Percentiles rank a stretch among this genome's conserved stretches.
Conservation (phyloP, 2,329 filamentous ascomycete genomes). For the Rhexocercosporidium sp. region DNA sequence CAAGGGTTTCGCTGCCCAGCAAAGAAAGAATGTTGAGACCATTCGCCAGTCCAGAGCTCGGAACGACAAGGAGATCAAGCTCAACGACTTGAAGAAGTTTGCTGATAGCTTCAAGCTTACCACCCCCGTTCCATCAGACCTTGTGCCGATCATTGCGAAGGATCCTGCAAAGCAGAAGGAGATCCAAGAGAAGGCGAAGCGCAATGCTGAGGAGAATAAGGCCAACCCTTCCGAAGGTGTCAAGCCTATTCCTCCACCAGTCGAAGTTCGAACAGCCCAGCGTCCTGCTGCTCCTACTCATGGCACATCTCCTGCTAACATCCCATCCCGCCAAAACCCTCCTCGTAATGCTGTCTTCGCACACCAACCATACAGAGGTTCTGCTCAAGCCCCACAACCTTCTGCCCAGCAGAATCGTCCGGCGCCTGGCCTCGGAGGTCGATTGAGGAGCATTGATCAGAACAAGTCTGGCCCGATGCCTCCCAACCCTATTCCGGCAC, state of each 20-base stretch:
- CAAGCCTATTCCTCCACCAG: slow-evolving; percentile 51
- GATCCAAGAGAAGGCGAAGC: slow-evolving; percentile 86
- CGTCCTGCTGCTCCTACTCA: slow-evolving; percentile 54
- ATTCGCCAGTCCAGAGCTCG: slow-evolving; percentile 62
- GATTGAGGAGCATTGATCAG: slow-evolving; percentile 39
- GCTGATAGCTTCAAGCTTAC: slow-evolving; percentile 92
- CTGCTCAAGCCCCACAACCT: slow-evolving; percentile 31
- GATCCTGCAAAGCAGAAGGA: slow-evolving; percentile 93
- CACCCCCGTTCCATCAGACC: slow-evolving; percentile 87
- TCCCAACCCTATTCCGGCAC: slow-evolving; percentile 32
- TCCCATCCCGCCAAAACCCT: slow-evolving; percentile 37
- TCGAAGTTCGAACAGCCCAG: slow-evolving; percentile 47
- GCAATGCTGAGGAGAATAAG: slow-evolving; percentile 70
- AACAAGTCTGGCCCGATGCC: slow-evolving; percentile 33
- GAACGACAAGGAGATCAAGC: slow-evolving; percentile 86
- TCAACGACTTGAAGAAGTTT: slow-evolving; percentile 96
- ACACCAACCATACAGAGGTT: slow-evolving; percentile 46
- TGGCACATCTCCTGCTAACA: slow-evolving; percentile 41
- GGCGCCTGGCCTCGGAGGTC: slow-evolving; percentile 33
- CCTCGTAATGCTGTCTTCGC: slow-evolving; percentile 46
- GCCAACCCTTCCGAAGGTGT: slow-evolving; percentile 49
- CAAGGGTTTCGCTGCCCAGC: slow-evolving; percentile 65
- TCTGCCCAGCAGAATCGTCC: slow-evolving; percentile 32
- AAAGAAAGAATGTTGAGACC: slow-evolving; percentile 62
- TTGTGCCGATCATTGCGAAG: slow-evolving; percentile 95